Evolutionary conservation across 2,329 filamentous ascomycete species (phyloP), one percentile per base, ranked within the genome.

Genomic region (Colletotrichum melonis): DNA sequence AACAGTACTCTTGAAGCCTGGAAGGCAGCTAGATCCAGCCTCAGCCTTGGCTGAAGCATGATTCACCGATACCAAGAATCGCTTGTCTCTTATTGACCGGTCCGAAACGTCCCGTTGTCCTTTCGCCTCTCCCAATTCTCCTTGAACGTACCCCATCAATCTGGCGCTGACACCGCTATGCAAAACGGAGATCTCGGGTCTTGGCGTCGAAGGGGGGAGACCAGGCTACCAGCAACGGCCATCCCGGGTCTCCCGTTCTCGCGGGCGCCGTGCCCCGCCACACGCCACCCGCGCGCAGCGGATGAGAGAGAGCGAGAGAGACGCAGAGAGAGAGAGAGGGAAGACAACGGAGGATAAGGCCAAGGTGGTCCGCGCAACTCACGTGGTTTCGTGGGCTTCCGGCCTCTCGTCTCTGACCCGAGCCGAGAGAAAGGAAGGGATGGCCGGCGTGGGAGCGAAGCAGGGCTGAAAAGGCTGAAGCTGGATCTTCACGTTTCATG

Each of bases 201-300:
- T 71, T 68, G 63, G 69, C 69, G 56, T 67, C 56, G 49, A 55
- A 46, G 42, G 63, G 11, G 38, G 14, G 14, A 11, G 32, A 35
- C 12, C 32, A 35, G 19, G 42, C 4, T n/a, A 49, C 42, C 42
- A 22, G 42, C 38, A 16, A 46, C 42, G 16, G 42, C 42, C 42
- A 46, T 16, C 42, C 6, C 19, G 19, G 42, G 42, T 19, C 19
- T 49, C 42, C 42, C 19, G 42, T 42, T 19, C 7, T 49, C 42
- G 42, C 42, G 19, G 4, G 42, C 42, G 19, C 16, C 42, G 19
- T 11, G 19, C 42, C 42, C 42, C 42, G 42, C 42, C 42, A 11
- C 42, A 22, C 42, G 8, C 42, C 42, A 49, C 19, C 42, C 19
- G 42, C 42, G 42, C 19, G 42, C 42, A 49, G 42, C 42, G 19